Base-by-base conservation (phyloP, 768 basidiomycete genomes). In the Leccinum variicolor region DNA sequence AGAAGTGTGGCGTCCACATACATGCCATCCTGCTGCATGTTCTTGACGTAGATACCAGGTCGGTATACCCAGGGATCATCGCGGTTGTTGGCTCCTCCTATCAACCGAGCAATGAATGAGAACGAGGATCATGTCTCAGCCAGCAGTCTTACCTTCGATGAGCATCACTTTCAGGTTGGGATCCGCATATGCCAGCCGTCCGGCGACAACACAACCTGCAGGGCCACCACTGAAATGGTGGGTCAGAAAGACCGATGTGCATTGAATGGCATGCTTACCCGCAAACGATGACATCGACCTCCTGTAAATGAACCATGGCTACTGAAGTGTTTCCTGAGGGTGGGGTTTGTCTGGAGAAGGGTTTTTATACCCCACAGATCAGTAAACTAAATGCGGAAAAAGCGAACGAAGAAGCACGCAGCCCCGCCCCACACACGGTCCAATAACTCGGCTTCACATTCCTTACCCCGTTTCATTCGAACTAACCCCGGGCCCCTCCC, bases 11-110 rank as follows among this genome's bases (percentile, higher is more conserved):
- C 31, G 46, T 15, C 26, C n/a, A 66, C 84, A 61, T 70, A 86
- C 85, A 86, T 74, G 66, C 85, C 85, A 63, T 87, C 80, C 5
- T 75, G 75, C 68, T 87, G 85, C 87, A 89, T 89, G 69, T 89
- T 89, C 70, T 74, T 81, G 53, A 85, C 84, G 58, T 79, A 86
- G 64, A 87, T 86, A 64, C 86, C 86, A 47, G 85, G 85, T 41
- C 84, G 75, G 69, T 87, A 88, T 51, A 89, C 87, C 86, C 85
- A 87, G 46, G 86, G 86, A 59, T 88, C 86, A 62, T 87, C 85
- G 14, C 84, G 77, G 72, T 87, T 88, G 76, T 87, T 87, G 19
- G 83, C 82, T 56, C 86, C 85, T 54, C 78, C 85, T 86, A 31
- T 26, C 46, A 23, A 25, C 13, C n/a, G 36, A 61, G 23, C 7